Evolutionary conservation across 1,284 basidiomycete genomes (phyloP), one percentile per base, ranked within the genome.

Genomic region (Moesziomyces antarcticus): DNA sequence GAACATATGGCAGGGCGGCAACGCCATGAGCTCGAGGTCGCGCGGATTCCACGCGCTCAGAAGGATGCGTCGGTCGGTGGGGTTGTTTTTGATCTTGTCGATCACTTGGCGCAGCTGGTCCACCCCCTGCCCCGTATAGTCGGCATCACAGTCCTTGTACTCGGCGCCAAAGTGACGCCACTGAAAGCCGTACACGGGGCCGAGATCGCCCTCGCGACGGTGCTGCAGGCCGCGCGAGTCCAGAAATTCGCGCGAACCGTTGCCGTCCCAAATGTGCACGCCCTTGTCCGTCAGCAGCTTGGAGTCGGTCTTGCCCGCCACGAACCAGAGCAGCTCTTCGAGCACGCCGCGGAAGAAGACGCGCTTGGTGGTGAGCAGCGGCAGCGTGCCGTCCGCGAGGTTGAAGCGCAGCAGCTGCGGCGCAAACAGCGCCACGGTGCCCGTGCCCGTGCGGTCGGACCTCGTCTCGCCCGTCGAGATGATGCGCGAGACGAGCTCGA

Each of bases 121-220:
- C 33, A 98, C 93, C 22, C 96, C 96, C 81, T 97, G 86, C 0
- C 93, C 93, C 0, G 88, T 86, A 83, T 99, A 99, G 55, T 85
- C 80, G 33, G 88, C 86, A 46, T 95, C 92, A 73, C 91, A 92
- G 71, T 93, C 90, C 21, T 87, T 87, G 81, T 99, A 99, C 73
- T 89, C 85, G 0, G 96, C 96, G 1, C 97, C 96, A 85, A 98
- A 99, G 84, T 98, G 95, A 56, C 96, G 88, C 96, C 97, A 99
- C 81, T 99, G 96, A 84, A 99, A 99, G 0, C 96, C 96, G 83
- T 99, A 99, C 2, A 99, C 93, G 0, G 97, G 96, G 0, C 96
- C 96, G 2, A 99, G 86, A 84, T 98, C 96, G 8, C 96, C 97
- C 81, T 93, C 91, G 2, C 92, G 86, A n/a, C 94, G 87, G 79